Percentiles rank a stretch among this genome's conserved stretches.
Evolutionary conservation across 1,284 basidiomycete genomes (phyloP).

Genomic region (Apiotrichum sp.): DNA sequence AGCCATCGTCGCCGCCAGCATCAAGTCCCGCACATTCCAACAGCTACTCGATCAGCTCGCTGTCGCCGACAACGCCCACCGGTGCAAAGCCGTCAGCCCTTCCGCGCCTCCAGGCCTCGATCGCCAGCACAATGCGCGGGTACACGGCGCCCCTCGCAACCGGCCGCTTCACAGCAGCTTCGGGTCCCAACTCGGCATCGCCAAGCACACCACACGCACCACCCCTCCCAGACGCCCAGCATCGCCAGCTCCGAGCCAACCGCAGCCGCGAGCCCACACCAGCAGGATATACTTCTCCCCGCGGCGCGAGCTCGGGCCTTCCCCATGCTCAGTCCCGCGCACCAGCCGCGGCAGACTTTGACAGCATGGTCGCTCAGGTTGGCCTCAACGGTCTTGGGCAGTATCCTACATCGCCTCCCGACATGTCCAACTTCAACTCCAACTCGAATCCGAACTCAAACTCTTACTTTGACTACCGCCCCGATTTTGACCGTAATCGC

Average conservation of each 20-base stretch:
- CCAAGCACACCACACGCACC: too few species aligned
- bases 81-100: background rate
- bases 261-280: background rate
- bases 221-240: too few species aligned
- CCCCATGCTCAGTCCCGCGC: background rate
- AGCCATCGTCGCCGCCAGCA: too few species aligned
- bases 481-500: background rate
- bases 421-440: too few species aligned
- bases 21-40: too few species aligned
- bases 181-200: too few species aligned
- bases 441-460: too few species aligned
- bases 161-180: background rate
- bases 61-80: too few species aligned
- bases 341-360: background rate
- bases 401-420: background rate
- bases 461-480: too few species aligned
- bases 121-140: background rate
- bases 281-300: background rate
- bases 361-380: background rate
- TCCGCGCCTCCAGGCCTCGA: background rate
- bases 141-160: background rate
- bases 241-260: too few species aligned
- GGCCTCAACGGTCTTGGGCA: background rate
- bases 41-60: too few species aligned
- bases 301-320: background rate